Conservation (phyloP, 2,329 filamentous ascomycete genomes). For the Fusarium camptoceras region DNA sequence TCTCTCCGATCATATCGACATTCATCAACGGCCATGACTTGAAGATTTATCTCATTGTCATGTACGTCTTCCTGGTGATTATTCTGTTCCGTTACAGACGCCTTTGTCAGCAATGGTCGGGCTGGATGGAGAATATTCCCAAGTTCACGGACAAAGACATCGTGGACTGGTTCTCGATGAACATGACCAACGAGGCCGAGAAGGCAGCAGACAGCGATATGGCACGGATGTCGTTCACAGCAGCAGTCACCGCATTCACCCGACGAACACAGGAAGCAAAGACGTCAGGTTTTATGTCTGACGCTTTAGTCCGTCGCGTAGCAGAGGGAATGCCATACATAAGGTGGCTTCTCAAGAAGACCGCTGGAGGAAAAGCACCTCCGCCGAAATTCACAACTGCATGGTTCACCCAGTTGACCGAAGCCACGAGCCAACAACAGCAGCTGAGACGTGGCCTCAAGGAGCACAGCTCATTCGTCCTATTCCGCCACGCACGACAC, state of each 20-base stretch:
- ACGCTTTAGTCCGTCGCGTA: slow-evolving; percentile 21
- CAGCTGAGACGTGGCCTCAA: slow-evolving; percentile 29
- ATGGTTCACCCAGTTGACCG: slow-evolving; percentile 34
- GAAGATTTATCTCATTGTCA: slow-evolving; percentile 29
- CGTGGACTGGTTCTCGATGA: slow-evolving; percentile 26
- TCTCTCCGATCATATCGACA: slow-evolving; percentile 28
- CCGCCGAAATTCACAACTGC: slow-evolving; percentile 27
- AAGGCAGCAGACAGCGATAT: neutral
- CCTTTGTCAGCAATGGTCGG: slow-evolving; percentile 31
- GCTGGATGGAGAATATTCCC: slow-evolving; percentile 36
- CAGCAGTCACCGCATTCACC: neutral
- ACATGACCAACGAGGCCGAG: neutral
- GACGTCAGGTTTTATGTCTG: neutral
- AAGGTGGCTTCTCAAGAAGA: slow-evolving; percentile 34
- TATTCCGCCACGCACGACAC: slow-evolving; percentile 30
- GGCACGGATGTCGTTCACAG: neutral
- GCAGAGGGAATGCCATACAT: slow-evolving; percentile 32
- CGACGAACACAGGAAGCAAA: slow-evolving; percentile 3
- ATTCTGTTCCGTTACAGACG: slow-evolving; percentile 22
- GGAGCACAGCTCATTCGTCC: slow-evolving; percentile 28
- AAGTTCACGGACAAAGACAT: slow-evolving; percentile 27
- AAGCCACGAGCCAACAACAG: slow-evolving; percentile 24
- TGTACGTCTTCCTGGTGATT: slow-evolving; percentile 26
- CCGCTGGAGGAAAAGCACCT: neutral
- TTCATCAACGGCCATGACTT: slow-evolving; percentile 35